Base-by-base conservation (phyloP, 2,329 filamentous ascomycete species). In the Aphanoascus verrucosus region DNA sequence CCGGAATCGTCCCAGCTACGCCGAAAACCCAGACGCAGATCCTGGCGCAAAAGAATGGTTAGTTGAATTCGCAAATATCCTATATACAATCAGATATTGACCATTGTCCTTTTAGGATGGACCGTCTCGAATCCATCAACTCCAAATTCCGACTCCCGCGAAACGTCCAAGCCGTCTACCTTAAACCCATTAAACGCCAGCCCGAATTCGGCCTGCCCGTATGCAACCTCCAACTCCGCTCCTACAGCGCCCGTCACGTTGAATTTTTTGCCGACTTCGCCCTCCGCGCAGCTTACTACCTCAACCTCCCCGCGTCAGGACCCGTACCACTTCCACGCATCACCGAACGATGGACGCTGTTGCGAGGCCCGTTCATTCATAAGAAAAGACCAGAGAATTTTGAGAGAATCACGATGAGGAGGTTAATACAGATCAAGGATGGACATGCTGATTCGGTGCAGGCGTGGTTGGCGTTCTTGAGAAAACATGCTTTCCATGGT, bases 381-480 rank as follows among this genome's bases (percentile, higher is more conserved):
- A 98, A 97, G 74, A 98, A 98, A 74, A 85, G 82, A 37, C 90
- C 98, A 71, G 93, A 98, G 73, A 98, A 98, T 71, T 98, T 94
- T 65, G 91, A 97, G 74, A 80, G 93, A 52, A 84, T 93, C 56
- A 98, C 93, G 1, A 71, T 90, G 63, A 81, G 90, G 52, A 77
- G 93, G 12, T 69, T 96, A 63, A 89, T 98, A 50, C 89, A 95
- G 71, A 93, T 98, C 64, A 85, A 88, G 60, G 93, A 97, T 65
- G 93, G 89, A 0, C 79, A 96, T 64, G 83, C 89, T 0, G 88
- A 96, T 67, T 84, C 83, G 0, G 89, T 98, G 35, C 85, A 94
- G 69, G 70, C 90, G 28, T 98, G 93, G 93, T 74, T 98, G 55
- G 89, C 88, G 0, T 97, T 94, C 66, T 69, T 98, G 65, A 81